Evolutionary conservation across 2,329 filamentous ascomycete genomes (phyloP), one percentile per base, ranked within the genome.

Genomic region (Aspergillus tanneri): DNA sequence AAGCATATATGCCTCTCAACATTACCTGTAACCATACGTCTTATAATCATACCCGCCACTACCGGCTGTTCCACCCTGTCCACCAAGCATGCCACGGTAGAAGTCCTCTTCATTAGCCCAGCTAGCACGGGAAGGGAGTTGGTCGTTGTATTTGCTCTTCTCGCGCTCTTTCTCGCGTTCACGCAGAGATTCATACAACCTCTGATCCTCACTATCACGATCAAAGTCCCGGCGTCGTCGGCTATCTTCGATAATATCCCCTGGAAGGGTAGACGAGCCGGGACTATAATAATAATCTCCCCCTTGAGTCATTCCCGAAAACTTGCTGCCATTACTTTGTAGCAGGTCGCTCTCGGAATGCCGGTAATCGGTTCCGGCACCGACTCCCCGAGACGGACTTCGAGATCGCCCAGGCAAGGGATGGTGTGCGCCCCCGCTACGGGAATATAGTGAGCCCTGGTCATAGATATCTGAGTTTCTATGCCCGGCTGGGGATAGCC

Each of bases 381-480:
- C 34, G 9, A 43, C 48, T 4, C 65, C 57, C 10, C 65, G 60
- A 3, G 67, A 69, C 1, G 65, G 65, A 46, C 68, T 71, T 19
- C 67, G 61, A 12, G 59, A 57, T 16, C 60, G 56, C 18, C 56
- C 43, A 25, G 45, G 34, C 12, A 40, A 21, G 10, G 58, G 46
- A 25, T 47, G 53, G 16, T 54, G 51, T 4, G 54, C 53, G 22
- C 57, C 59, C 10, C 54, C 59, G 4, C 53, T 42, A 30, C 57
- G 64, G 10, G 48, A 36, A 46, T 66, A 61, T 5, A 55, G 49
- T 8, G 59, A 47, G 9, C 63, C 65, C 4, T 54, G 59, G 22
- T 44, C 43, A 34, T 59, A 78, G 71, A 34, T 78, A 80, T 58
- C 78, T 78, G 65, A 76, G 84, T 18, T 75, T 81, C 18, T 88